phyloP scores from a whole-genome alignment of 2,329 filamentous ascomycete genomes.

The Trichophyton mentagrophytes region DNA sequence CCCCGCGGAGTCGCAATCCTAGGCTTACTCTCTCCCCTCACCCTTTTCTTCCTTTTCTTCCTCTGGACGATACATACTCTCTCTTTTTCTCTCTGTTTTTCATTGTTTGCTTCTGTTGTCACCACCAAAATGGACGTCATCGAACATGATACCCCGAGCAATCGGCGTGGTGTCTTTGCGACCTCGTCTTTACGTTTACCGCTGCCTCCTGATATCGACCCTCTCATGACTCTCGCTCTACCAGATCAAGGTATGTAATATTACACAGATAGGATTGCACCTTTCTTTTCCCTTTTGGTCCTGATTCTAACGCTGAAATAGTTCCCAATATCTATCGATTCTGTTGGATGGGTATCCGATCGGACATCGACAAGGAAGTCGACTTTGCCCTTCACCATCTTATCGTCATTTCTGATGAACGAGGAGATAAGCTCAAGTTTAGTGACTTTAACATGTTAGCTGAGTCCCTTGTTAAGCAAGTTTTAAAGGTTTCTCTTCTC shows the following conservation, averaged over 20 bases:
- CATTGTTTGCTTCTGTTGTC: too few species aligned
- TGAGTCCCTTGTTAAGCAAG: slow-evolving; percentile 76
- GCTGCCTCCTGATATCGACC: slow-evolving; percentile 1
- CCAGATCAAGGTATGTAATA: slow-evolving; percentile 4
- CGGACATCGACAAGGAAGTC: slow-evolving; percentile 65
- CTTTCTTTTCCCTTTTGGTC: background rate
- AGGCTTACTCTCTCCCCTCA: background rate
- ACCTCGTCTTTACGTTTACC: slow-evolving; percentile 3
- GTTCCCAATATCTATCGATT: slow-evolving; percentile 67
- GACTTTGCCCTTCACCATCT: slow-evolving; percentile 88
- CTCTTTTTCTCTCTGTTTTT: background rate
- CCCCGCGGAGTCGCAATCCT: background rate
- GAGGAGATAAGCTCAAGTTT: slow-evolving; percentile 91
- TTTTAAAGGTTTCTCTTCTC: slow-evolving; percentile 61
- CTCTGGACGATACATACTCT: background rate
- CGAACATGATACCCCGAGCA: slow-evolving; percentile 31
- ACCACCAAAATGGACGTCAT: slow-evolving; percentile 7
- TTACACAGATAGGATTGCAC: background rate
- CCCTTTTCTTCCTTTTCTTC: background rate
- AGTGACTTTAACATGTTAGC: slow-evolving; percentile 80
- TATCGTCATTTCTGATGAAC: slow-evolving; percentile 88
- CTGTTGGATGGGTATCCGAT: slow-evolving; percentile 71
- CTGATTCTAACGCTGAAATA: slow-evolving; percentile 4
- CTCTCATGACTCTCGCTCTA: slow-evolving; percentile 1
- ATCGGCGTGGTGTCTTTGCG: slow-evolving; percentile 22